Evolutionary conservation across 164 flowering plant genomes (phyloP).

Genomic region (Stephania yunnanensis): DNA sequence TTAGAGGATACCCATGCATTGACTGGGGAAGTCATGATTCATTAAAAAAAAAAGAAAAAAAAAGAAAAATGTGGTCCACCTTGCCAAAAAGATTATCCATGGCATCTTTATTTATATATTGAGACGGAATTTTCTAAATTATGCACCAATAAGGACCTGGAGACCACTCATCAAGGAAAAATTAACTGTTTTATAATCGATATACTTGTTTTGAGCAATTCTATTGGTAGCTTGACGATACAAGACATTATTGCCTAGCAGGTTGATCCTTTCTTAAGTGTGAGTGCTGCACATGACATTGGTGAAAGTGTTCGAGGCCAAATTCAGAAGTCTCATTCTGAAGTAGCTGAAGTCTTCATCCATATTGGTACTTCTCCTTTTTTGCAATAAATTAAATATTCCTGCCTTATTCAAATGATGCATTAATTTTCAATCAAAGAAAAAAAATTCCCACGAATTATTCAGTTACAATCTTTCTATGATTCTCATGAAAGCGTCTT

Average conservation of each 20-base stretch:
- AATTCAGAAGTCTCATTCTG: conserved; percentile 58
- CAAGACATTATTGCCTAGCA: conserved; percentile 20
- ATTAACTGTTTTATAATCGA: too few species aligned
- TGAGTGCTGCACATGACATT: conserved; percentile 83
- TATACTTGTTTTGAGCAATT: background rate
- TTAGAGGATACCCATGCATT: too few species aligned
- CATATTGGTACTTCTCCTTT: conserved; percentile 64
- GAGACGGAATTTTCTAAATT: too few species aligned
- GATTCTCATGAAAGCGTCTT: background rate
- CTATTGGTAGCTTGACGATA: background rate
- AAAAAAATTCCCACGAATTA: too few species aligned
- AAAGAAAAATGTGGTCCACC: too few species aligned
- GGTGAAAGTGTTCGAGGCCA: conserved; percentile 75
- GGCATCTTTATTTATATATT: too few species aligned
- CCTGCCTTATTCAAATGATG: background rate
- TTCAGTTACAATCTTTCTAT: background rate
- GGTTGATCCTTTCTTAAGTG: conserved; percentile 95
- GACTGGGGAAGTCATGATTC: too few species aligned
- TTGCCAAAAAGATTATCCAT: too few species aligned
- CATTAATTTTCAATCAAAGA: background rate
- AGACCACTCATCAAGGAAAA: too few species aligned
- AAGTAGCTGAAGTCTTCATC: conserved; percentile 86
- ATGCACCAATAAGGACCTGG: too few species aligned
- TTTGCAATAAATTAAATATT: background rate
- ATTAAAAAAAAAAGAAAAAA: too few species aligned